Evolutionary conservation across 2,329 filamentous ascomycete genomes (phyloP), one percentile per base, ranked within the genome.

Genomic region (Epicoccum nigrum): DNA sequence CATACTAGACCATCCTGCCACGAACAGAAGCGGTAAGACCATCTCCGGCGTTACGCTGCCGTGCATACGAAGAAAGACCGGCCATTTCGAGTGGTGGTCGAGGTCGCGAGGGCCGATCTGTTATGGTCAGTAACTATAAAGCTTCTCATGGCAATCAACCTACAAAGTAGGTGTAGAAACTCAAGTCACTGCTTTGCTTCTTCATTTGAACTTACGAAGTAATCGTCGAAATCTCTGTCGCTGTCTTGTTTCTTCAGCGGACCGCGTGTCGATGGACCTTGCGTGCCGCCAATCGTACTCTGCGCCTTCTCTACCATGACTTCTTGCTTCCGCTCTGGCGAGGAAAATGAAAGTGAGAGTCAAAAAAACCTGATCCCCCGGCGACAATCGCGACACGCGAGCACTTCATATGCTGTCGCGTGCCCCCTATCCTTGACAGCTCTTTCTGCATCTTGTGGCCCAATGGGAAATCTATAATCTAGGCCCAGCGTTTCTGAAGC

Each of bases 31-130:
- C 0, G 89, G 89, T 2, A 92, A 67, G 27, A 92, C 83, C 81
- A 92, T 83, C 64, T 88, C 85, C 9, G 89, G 89, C 51, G 87
- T 72, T 54, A 92, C 84, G 59, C 85, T 88, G 63, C 89, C 89
- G 65, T 90, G 88, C 69, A 92, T 77, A 46, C 87, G 86, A 65
- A 92, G 74, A 66, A 90, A 87, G 49, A 85, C 81, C 11, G 89
- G 89, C 80, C 86, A 86, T 80, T 89, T 90, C 12, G 87, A 90
- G 72, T 91, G 88, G 60, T 83, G 82, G 49, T 85, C 80, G 47
- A 89, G 81, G 66, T 90, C 85, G 55, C 86, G 82, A 19, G 89
- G 89, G 8, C 84, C 84, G 19, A 69, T 40, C 68, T 71, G 17
- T 1, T 1, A 1, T 5, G 42, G 34, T 68, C 51, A 65, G 54